These are phyloP conservation scores for Zymoseptoria crescenta DNA, from an alignment of 2,329 filamentous ascomycete species.

Conservation along the genomic window DNA sequence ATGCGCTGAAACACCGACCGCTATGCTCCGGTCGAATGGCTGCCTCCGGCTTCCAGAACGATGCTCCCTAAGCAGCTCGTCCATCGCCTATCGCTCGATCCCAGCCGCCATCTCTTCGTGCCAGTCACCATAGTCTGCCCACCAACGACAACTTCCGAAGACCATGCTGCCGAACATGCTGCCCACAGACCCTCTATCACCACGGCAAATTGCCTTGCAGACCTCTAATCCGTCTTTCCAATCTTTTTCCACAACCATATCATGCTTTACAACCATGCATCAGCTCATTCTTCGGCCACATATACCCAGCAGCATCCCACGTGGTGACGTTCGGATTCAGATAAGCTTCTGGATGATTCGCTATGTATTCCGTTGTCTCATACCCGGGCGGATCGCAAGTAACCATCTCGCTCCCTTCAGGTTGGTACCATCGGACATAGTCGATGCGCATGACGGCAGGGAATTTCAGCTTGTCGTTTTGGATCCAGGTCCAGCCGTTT, in stretches of 20 bases:
- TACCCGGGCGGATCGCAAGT: slow-evolving; percentile 50
- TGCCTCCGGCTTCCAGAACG: neutral
- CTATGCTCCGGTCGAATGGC: neutral
- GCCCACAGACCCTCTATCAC: neutral
- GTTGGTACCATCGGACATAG: slow-evolving; percentile 49
- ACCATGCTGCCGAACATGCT: neutral
- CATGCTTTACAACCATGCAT: slow-evolving; percentile 33
- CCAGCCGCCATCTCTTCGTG: neutral
- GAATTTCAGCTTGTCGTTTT: slow-evolving; percentile 39
- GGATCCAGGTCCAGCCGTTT: slow-evolving; percentile 43
- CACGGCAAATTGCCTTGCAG: neutral
- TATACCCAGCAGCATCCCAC: slow-evolving; percentile 32
- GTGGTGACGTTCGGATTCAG: slow-evolving; percentile 46
- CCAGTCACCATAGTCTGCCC: neutral
- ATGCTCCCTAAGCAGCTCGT: neutral
- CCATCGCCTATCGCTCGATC: neutral
- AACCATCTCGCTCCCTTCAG: slow-evolving; percentile 37
- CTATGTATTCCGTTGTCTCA: slow-evolving; percentile 46
- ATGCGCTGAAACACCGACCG: neutral
- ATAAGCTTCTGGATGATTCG: slow-evolving; percentile 41
- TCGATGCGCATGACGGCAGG: slow-evolving; percentile 48
- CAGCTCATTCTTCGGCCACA: slow-evolving; percentile 39
- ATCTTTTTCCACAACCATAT: neutral
- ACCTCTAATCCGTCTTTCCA: neutral
- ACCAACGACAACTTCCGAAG: neutral